Conservation (phyloP, 1,139 yeast genomes). For the Protomyces inundatus region DNA sequence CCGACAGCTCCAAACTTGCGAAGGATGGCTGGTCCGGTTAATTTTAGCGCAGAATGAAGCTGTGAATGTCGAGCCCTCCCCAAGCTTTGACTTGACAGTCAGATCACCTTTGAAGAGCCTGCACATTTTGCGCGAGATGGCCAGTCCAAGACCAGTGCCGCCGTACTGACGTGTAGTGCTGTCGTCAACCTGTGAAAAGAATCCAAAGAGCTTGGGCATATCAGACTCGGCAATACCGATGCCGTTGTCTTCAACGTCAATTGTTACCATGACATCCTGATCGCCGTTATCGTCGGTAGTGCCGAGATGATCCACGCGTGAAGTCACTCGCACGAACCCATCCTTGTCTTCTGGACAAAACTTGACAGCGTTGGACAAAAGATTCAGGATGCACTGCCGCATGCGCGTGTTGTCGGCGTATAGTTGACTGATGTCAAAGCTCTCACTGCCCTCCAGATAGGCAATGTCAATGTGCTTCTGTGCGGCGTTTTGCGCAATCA, state of each 20-base stretch:
- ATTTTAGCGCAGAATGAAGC: slow-evolving; percentile 5
- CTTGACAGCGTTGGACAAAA: slow-evolving; percentile 79
- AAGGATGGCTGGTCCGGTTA: slow-evolving; percentile 1
- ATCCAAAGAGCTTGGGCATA: slow-evolving; percentile 64
- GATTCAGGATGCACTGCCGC: slow-evolving; percentile 80
- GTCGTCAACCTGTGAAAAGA: slow-evolving; percentile 58
- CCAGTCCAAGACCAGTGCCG: slow-evolving; percentile 56
- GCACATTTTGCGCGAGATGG: slow-evolving; percentile 15
- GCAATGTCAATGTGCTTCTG: slow-evolving; percentile 9
- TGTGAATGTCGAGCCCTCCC: slow-evolving; percentile 14
- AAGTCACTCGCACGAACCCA: slow-evolving; percentile 52
- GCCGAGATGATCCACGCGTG: slow-evolving; percentile 24
- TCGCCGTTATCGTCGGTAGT: slow-evolving; percentile 5
- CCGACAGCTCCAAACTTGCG: not conserved
- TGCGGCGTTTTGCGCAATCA: slow-evolving; percentile 11
- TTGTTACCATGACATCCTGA: slow-evolving; percentile 49
- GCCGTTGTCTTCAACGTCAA: slow-evolving; percentile 66
- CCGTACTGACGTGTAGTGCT: slow-evolving; percentile 54
- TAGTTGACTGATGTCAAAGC: slow-evolving; percentile 35
- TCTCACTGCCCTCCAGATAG: not conserved
- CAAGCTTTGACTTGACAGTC: not conserved
- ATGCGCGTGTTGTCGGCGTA: slow-evolving; percentile 85
- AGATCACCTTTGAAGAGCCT: slow-evolving; percentile 15
- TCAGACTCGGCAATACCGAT: slow-evolving; percentile 54
- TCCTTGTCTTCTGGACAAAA: slow-evolving; percentile 53